Evolutionary conservation across 495 filamentous ascomycete genomes (phyloP).

Genomic region (Penicillium pulvis): DNA sequence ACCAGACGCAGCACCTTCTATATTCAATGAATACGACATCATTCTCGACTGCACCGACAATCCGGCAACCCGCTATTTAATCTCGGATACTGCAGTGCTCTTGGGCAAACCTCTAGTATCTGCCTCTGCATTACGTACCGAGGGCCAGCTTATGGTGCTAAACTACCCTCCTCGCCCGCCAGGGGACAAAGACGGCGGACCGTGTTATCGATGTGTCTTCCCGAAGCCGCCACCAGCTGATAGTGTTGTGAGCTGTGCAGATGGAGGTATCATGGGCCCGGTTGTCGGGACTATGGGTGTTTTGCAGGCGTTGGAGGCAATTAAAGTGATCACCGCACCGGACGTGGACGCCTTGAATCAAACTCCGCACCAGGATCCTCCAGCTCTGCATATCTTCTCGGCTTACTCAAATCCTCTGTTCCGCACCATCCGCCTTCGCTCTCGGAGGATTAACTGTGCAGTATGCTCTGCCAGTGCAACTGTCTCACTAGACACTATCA

Average conservation of each 20-base stretch:
- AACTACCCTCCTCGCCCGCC: slow-evolving; percentile 52
- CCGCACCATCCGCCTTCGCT: slow-evolving; percentile 69
- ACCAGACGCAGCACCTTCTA: slow-evolving; percentile 62
- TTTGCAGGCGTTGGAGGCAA: slow-evolving; percentile 83
- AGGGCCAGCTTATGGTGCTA: slow-evolving; percentile 88
- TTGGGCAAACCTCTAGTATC: slow-evolving; percentile 79
- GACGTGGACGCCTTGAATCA: slow-evolving; percentile 4
- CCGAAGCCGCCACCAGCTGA: slow-evolving; percentile 80
- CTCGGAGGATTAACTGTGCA: slow-evolving; percentile 66
- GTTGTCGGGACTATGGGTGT: slow-evolving; percentile 96
- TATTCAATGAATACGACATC: slow-evolving; percentile 72
- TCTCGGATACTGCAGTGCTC: slow-evolving; percentile 86
- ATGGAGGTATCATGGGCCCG: slow-evolving; percentile 88
- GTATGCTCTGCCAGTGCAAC: slow-evolving; percentile 67
- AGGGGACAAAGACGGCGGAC: slow-evolving; percentile 57
- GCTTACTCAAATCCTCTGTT: slow-evolving; percentile 69
- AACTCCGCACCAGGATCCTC: slow-evolving; percentile 26
- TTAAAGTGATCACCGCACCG: slow-evolving; percentile 69
- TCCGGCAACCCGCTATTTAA: slow-evolving; percentile 85
- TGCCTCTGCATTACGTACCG: slow-evolving; percentile 80
- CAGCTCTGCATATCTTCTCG: slow-evolving; percentile 70
- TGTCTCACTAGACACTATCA: slow-evolving; percentile 63
- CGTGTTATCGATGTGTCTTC: slow-evolving; percentile 94
- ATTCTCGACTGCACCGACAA: slow-evolving; percentile 95
- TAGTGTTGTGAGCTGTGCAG: slow-evolving; percentile 78